Base-by-base conservation (phyloP, 805 yeast species). In the Zygoascus flipseniorum region DNA sequence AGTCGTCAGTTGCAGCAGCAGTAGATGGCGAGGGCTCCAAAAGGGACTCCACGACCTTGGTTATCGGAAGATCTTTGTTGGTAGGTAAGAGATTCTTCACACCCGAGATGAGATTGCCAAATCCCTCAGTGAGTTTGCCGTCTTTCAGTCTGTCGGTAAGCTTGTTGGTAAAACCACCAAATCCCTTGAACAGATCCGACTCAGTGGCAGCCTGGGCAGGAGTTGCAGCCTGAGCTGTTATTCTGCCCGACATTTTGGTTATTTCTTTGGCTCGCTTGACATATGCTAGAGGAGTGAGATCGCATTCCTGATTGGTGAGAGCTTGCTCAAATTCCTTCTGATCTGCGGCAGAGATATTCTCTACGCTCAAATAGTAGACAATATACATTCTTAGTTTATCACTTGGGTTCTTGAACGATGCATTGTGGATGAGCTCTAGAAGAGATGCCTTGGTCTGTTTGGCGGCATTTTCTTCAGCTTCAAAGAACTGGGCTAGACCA, bases 321-420 rank as follows among this genome's bases (percentile, higher is more conserved):
- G 78, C 79, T 9, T 71, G 64, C 68, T 88, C 95, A 48, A 83
- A 86, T 60, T 85, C 81, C 28, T 72, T 73, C 62, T 77, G 81
- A 45, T 78, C 83, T 9, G 73, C 66, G 1, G 74, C 67, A 42
- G 79, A 75, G 43, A 76, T 65, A 1, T 77, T 73, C 28, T 64
- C 62, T 16, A 77, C 71, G 43, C 72, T 60, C 35, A 69, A 62
- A 58, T 89, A 74, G 56, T 79, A 82, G n/a, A 89, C 89, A 54
- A 92, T 75, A 63, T 86, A 93, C 18, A 97, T 85, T 67, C 99
- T 79, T 57, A 92, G 75, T 70, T 92, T 93, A 69, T 93, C 98
- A 19, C 69, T 64, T 2, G 73, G 67, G 50, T 74, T 69, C 46
- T 83, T 80, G 55, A 82, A 76, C 56, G 86, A 85, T 31, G 83